Percentiles rank a stretch among this genome's conserved stretches.
Evolutionary conservation across 208 protist genomes (phyloP).

Genomic region (Leishmania gerbilli): DNA sequence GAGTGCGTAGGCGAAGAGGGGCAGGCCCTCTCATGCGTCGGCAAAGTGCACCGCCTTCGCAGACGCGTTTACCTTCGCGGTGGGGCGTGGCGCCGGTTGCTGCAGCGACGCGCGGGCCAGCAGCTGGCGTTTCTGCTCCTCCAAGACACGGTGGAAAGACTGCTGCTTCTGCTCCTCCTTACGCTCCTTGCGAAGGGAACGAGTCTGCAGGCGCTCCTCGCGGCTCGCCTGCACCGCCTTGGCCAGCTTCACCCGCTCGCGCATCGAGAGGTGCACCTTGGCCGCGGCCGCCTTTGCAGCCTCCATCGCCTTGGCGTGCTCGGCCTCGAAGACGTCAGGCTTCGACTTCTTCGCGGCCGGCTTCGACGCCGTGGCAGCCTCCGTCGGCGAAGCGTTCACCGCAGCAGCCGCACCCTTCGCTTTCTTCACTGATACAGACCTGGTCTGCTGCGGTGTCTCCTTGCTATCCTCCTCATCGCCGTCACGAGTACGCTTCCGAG

Average conservation of each 20-base stretch:
- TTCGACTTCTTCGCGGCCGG: constrained; percentile 14
- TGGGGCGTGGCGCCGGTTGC: constrained; percentile 2
- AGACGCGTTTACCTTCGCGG: constrained; percentile 4
- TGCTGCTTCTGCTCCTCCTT: constrained; percentile 49
- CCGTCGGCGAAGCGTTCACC: constrained; percentile 5
- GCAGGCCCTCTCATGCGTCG: constrained; percentile 4
- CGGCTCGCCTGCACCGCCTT: constrained; percentile 62
- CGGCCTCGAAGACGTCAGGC: constrained; percentile 47
- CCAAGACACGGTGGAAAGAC: constrained; percentile 75
- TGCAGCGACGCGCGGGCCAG: constrained; percentile 51
- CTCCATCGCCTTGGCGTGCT: constrained; percentile 55
- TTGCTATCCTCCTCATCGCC: not conserved
- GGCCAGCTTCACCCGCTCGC: constrained; percentile 52
- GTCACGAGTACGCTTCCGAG: constrained; percentile 6
- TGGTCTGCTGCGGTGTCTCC: not conserved
- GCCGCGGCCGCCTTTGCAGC: constrained; percentile 58
- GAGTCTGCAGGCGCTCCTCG: constrained; percentile 44
- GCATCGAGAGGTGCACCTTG: constrained; percentile 52
- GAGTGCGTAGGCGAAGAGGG: not conserved
- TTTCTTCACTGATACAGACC: not conserved
- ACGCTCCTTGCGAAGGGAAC: constrained; percentile 41
- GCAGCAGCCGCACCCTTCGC: not conserved
- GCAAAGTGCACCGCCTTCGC: constrained; percentile 71
- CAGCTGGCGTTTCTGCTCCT: constrained; percentile 83
- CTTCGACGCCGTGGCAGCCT: constrained; percentile 2